Evolutionary conservation across 768 basidiomycete species (phyloP).

Genomic region (Amanita rubescens): DNA sequence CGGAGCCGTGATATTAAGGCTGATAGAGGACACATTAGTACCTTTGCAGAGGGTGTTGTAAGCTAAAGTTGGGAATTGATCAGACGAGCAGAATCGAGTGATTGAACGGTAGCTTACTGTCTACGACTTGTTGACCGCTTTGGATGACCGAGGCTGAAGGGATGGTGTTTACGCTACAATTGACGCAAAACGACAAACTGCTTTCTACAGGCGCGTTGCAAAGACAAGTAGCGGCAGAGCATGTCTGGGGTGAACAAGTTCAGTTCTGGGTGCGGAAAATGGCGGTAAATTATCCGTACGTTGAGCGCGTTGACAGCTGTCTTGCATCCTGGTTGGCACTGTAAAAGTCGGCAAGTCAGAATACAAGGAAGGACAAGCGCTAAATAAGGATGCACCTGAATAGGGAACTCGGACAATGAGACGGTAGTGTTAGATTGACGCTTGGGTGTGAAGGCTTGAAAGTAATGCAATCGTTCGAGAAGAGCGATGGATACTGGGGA

Average conservation of each 20-base stretch:
- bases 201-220: background rate
- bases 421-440: background rate
- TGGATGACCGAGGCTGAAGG: background rate
- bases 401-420: background rate
- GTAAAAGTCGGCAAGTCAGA: background rate
- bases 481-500: background rate
- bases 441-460: background rate
- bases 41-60: conserved; percentile 1
- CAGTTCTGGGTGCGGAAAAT: background rate
- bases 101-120: background rate
- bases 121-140: background rate
- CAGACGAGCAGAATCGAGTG: background rate
- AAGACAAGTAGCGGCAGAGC: background rate
- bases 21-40: background rate
- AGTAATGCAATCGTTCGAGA: background rate
- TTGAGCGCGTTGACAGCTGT: background rate
- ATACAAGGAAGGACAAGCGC: background rate
- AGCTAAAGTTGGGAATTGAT: background rate
- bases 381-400: background rate
- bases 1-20: background rate
- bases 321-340: background rate
- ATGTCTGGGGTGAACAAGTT: background rate
- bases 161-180: background rate
- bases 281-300: background rate
- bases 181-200: background rate